Conservation (phyloP, 192 early-diverging fungal genomes). For the Coemansia sp. region DNA sequence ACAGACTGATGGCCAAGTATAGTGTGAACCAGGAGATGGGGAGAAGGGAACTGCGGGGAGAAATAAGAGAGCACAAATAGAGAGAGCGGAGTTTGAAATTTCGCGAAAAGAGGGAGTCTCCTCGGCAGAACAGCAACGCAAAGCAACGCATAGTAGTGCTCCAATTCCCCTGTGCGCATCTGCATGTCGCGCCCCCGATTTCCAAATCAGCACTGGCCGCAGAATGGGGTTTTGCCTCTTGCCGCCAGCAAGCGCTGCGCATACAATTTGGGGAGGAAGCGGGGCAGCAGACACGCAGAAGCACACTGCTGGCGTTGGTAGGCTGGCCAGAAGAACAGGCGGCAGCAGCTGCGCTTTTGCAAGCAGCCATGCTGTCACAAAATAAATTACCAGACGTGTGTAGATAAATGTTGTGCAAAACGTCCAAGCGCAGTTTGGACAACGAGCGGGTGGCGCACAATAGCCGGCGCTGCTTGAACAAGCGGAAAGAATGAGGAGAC, state of each 20-base stretch:
- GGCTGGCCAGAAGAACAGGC: not conserved
- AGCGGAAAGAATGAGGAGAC: not conserved
- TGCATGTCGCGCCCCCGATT: constrained; percentile 4
- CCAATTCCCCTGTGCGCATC: constrained; percentile 3
- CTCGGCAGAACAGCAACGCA: constrained; percentile 9
- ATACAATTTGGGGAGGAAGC: constrained; percentile 2
- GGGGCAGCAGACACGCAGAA: not conserved
- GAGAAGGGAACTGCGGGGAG: not conserved
- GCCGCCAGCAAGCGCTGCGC: not conserved
- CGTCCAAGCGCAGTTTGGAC: not conserved
- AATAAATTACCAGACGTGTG: too few relatives aligned
- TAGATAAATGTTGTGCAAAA: not conserved
- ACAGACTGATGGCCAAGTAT: not conserved
- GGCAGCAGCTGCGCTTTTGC: not conserved
- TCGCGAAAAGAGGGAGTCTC: not conserved
- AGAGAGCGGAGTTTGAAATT: constrained; percentile 10
- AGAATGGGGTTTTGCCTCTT: not conserved
- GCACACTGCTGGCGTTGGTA: not conserved
- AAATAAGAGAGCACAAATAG: not conserved
- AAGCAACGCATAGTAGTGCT: not conserved
- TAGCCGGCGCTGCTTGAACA: not conserved
- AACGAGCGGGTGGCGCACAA: constrained; percentile 5
- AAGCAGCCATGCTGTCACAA: not conserved
- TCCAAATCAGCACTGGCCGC: constrained; percentile 4
- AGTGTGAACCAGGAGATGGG: not conserved